A percentile compares a stretch with the other conserved stretches of the same genome.
Evolutionary conservation across 148 eudicot genomes (phyloP).

Genomic region (Spergularia marina): DNA sequence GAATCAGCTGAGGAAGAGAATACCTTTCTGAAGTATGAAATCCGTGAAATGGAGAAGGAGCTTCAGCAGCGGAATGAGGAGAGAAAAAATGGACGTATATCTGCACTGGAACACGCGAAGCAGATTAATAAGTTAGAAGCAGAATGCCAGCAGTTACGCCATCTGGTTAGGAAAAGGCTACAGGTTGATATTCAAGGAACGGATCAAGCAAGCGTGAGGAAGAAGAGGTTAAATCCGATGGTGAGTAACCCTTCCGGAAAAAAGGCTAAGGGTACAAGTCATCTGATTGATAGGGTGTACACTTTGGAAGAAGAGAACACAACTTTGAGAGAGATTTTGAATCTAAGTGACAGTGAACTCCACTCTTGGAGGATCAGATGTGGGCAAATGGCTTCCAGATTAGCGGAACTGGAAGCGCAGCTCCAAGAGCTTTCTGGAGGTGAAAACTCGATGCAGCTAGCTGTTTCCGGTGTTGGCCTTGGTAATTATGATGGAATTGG

Average conservation of each 20-base stretch:
- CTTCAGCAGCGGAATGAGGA: slow-evolving; percentile 52
- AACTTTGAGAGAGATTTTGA: slow-evolving; percentile 44
- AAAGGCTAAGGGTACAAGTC: slow-evolving; percentile 29
- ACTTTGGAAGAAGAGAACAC: slow-evolving; percentile 66
- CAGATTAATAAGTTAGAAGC: slow-evolving; percentile 54
- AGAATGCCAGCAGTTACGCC: slow-evolving; percentile 64
- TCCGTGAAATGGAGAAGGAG: slow-evolving; percentile 69
- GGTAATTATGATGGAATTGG: slow-evolving; percentile 12
- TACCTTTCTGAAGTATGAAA: slow-evolving; percentile 65
- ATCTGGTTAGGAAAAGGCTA: slow-evolving; percentile 44
- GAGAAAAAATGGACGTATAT: slow-evolving; percentile 36
- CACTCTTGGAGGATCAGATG: slow-evolving; percentile 33
- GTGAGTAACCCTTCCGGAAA: slow-evolving; percentile 19
- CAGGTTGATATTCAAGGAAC: slow-evolving; percentile 33
- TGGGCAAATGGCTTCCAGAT: slow-evolving; percentile 35
- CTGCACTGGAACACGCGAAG: slow-evolving; percentile 42
- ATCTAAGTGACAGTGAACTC: slow-evolving; percentile 50
- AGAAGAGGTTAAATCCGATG: slow-evolving; percentile 32
- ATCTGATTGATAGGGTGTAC: slow-evolving; percentile 42
- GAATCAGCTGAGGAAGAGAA: slow-evolving; percentile 73
- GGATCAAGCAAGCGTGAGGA: slow-evolving; percentile 20
- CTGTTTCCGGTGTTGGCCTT: slow-evolving; percentile 20
- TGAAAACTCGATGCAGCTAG: slow-evolving; percentile 31
- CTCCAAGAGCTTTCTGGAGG: slow-evolving; percentile 33
- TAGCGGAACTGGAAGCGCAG: slow-evolving; percentile 46